Percentiles rank a stretch among this genome's conserved stretches.
Conservation (phyloP, 352 stramenopile genomes). For the Pythium sukuiense region DNA sequence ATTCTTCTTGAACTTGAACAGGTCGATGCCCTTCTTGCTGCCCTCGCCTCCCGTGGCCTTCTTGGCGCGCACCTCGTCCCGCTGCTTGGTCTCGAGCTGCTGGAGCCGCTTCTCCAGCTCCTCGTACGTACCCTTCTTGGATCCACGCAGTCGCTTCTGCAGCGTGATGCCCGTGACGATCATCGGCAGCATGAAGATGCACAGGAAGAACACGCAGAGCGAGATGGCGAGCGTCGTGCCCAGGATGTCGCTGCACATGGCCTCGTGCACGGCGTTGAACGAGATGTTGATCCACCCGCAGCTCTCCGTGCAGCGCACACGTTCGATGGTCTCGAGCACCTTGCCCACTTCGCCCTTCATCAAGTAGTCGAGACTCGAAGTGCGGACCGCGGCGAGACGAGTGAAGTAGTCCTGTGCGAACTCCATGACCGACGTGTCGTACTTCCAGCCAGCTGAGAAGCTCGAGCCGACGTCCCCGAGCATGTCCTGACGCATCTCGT, state of each 20-base stretch:
- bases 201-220: conserved; percentile 75
- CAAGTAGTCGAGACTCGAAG: conserved; percentile 40
- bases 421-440: conserved; percentile 61
- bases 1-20: conserved; percentile 55
- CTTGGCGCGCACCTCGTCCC: conserved; percentile 43
- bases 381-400: conserved; percentile 44
- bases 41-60: conserved; percentile 20
- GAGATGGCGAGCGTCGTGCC: conserved; percentile 78
- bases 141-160: conserved; percentile 76
- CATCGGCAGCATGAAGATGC: conserved; percentile 73
- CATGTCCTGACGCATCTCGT: conserved; percentile 74
- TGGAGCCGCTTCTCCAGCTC: conserved; percentile 70
- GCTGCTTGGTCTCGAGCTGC: conserved; percentile 49
- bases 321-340: conserved; percentile 62
- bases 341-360: conserved; percentile 50
- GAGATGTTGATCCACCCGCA: conserved; percentile 83
- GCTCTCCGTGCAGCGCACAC: conserved; percentile 67
- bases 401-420: conserved; percentile 63
- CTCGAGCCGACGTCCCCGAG: conserved; percentile 60
- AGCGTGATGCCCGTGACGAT: conserved; percentile 68
- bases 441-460: conserved; percentile 64
- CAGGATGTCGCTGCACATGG: conserved; percentile 72
- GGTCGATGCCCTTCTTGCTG: conserved; percentile 36
- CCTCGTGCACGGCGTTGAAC: conserved; percentile 75
- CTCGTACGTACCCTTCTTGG: conserved; percentile 79